Percentiles rank a stretch among this genome's conserved stretches.
Conservation (phyloP, 208 protist genomes). For the Trypanosoma rangeli region DNA sequence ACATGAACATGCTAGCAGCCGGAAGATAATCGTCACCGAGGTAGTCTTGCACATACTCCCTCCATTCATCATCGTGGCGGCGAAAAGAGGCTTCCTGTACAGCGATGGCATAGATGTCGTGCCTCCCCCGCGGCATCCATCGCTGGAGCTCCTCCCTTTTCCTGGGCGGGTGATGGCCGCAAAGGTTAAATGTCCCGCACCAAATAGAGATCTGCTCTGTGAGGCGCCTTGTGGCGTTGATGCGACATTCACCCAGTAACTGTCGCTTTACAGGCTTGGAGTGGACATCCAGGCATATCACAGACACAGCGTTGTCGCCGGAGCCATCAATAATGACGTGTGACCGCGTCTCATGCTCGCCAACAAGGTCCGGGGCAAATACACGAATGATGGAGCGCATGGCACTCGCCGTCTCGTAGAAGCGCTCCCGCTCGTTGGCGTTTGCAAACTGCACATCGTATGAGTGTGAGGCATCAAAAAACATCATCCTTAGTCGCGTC, state of each 20-base stretch:
- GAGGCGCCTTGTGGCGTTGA: conserved; percentile 32
- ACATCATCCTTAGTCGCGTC: conserved; percentile 35
- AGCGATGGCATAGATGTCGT: conserved; percentile 49
- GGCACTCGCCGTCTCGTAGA: conserved; percentile 44
- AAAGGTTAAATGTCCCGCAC: conserved; percentile 48
- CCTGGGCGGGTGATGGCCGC: conserved; percentile 29
- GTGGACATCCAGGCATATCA: conserved; percentile 20
- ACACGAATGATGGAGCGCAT: conserved; percentile 40
- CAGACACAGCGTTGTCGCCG: conserved; percentile 26
- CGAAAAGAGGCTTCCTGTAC: conserved; percentile 41
- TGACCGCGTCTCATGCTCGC: background rate
- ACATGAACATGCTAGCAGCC: conserved; percentile 37
- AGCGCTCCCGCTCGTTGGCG: conserved; percentile 39
- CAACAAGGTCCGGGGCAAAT: conserved; percentile 36
- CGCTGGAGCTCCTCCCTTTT: conserved; percentile 14
- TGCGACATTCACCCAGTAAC: conserved; percentile 34
- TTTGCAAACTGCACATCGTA: conserved; percentile 49
- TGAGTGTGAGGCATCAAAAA: conserved; percentile 41
- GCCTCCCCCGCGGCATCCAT: conserved; percentile 32
- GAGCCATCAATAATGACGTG: conserved; percentile 33
- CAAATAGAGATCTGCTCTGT: conserved; percentile 41
- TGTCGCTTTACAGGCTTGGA: conserved; percentile 32
- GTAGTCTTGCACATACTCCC: conserved; percentile 34
- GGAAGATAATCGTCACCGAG: conserved; percentile 43
- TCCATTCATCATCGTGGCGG: conserved; percentile 36